These are phyloP conservation scores for Rhizopogon salebrosus DNA, from an alignment of 768 basidiomycete species.

Conservation along the genomic window DNA sequence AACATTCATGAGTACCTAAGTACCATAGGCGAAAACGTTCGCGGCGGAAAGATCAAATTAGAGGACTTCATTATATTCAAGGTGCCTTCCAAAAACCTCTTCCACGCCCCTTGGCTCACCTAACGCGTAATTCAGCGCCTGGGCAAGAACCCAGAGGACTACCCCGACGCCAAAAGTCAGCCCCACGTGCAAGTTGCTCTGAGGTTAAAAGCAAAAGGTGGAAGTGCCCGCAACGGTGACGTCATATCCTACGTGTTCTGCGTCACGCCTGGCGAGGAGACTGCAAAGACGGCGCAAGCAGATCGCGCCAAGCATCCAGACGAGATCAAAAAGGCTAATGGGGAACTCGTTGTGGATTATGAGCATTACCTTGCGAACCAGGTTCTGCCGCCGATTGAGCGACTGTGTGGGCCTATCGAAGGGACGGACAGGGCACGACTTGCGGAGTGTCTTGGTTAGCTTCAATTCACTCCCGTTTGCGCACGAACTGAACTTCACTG, in stretches of 20 bases:
- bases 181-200: constrained; percentile 97
- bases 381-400: constrained; percentile 90
- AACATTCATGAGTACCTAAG: constrained; percentile 90
- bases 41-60: constrained; percentile 70
- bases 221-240: constrained; percentile 78
- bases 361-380: constrained; percentile 90
- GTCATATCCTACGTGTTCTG: constrained; percentile 98
- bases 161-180: constrained; percentile 91
- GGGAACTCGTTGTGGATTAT: constrained; percentile 74
- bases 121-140: constrained; percentile 56
- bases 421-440: constrained; percentile 89
- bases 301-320: constrained; percentile 93
- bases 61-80: constrained; percentile 96
- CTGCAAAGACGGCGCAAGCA: constrained; percentile 73
- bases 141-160: constrained; percentile 95
- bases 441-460: constrained; percentile 89
- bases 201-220: constrained; percentile 80
- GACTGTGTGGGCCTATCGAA: constrained; percentile 93
- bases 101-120: background rate
- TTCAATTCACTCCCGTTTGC: background rate
- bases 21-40: constrained; percentile 71
- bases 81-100: constrained; percentile 37
- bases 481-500: background rate
- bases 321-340: constrained; percentile 67
- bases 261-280: constrained; percentile 64